These are phyloP conservation scores for Carex scoparia DNA, from an alignment of 176 grass and related monocot genomes.

Conservation along the genomic window DNA sequence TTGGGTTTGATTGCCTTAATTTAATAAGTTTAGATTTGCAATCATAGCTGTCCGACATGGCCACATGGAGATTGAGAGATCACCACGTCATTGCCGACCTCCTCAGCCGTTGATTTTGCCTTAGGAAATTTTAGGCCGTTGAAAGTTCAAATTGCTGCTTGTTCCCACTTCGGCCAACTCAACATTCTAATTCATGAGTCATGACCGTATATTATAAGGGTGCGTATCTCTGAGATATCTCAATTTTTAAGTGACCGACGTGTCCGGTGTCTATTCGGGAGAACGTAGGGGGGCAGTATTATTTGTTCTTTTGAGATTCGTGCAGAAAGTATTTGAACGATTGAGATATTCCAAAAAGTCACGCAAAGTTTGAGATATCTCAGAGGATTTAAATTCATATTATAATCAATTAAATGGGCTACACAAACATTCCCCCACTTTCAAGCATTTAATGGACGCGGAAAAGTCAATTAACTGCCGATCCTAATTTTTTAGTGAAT, in stretches of 20 bases:
- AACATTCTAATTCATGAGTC: background rate
- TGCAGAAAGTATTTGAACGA: too few species aligned
- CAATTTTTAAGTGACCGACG: too few species aligned
- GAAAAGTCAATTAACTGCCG: background rate
- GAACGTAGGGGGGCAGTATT: too few species aligned
- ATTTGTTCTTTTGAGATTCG: too few species aligned
- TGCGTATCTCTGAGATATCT: too few species aligned
- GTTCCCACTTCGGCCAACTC: background rate
- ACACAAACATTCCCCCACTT: background rate
- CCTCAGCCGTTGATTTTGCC: constrained; percentile 6
- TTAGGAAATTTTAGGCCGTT: background rate
- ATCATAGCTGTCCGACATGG: background rate
- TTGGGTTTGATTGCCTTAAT: background rate
- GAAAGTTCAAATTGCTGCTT: background rate
- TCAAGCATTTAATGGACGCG: background rate
- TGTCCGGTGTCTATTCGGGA: too few species aligned
- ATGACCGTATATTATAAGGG: background rate
- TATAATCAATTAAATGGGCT: background rate
- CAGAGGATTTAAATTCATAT: too few species aligned
- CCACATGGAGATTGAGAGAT: background rate
- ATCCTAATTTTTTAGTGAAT: background rate
- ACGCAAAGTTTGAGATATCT: too few species aligned
- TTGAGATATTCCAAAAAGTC: too few species aligned
- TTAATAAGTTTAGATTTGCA: background rate
- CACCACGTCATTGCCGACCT: constrained; percentile 5